Evolutionary conservation across 352 stramenopile genomes (phyloP), one percentile per base, ranked within the genome.

Genomic region (Phytophthora multivora): DNA sequence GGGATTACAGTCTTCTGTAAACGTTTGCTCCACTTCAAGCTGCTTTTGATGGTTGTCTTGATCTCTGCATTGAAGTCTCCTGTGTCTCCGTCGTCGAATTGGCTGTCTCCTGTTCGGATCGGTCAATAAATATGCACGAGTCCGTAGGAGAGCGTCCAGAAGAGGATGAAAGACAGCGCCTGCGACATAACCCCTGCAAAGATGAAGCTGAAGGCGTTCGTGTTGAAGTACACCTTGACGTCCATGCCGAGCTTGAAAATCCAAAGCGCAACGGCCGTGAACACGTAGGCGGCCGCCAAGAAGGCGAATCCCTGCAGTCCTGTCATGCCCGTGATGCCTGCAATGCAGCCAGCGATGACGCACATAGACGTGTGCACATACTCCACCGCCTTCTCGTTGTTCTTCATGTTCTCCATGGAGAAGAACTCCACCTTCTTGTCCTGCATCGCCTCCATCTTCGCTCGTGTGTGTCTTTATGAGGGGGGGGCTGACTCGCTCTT

Each of bases 101-200:
- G 23, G 28, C 41, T 25, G 11, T 56, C 25, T 39, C 16, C 4
- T 42, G 13, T 16, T 63, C 41, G 51, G 46, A 21, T 52, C 51
- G 66, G 61, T 79, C 67, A 96, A 90, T 96, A 96, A 88, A 96
- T 93, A 89, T 96, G 84, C 63, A 96, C 86, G 55, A 96, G 71
- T 45, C 83, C 87, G 70, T 96, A 96, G 42, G 78, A 77, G 39
- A 96, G 83, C 66, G 87, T 96, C 87, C 87, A 96, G 61, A 96
- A 96, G 62, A 96, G 80, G 59, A 96, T 90, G 67, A 93, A 95
- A 38, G 85, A 94, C 41, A 94, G 79, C 49, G 82, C 65, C 54
- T 96, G 86, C 12, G 78, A 82, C 48, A 90, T 81, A 45, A 93
- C 69, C 45, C 84, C 82, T 19, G 73, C 56, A 46, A 95, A 89